phyloP scores from a whole-genome alignment of 1,139 yeast species.

The Blastobotrys persicus region DNA sequence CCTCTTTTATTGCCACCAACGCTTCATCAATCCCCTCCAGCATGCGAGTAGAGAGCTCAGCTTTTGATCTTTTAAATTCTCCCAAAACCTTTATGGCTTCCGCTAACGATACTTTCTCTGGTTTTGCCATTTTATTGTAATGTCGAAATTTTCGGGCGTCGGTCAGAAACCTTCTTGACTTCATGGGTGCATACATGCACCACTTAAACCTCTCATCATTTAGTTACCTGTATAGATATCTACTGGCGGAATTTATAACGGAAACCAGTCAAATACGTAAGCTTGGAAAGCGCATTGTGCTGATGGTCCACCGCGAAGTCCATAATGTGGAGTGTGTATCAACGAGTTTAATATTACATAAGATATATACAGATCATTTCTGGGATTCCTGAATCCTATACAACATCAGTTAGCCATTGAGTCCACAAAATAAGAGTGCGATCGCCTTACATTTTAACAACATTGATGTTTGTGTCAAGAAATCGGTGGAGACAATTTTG shows the following conservation, averaged over 20 bases:
- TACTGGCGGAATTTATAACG: too few species aligned
- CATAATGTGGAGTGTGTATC: too few species aligned
- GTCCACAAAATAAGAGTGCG: background rate
- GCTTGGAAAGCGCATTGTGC: too few species aligned
- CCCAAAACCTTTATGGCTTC: background rate
- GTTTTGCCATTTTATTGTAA: constrained; percentile 12
- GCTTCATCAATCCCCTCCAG: background rate
- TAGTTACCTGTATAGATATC: too few species aligned
- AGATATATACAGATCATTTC: constrained; percentile 17
- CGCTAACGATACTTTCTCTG: background rate
- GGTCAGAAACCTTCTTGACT: too few species aligned
- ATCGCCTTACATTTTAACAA: constrained; percentile 56
- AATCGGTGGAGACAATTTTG: constrained; percentile 80
- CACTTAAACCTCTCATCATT: too few species aligned
- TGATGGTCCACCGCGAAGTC: too few species aligned
- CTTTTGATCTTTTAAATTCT: background rate
- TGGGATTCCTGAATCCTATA: constrained; percentile 29
- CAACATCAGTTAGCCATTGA: constrained; percentile 3
- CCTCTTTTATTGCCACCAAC: background rate
- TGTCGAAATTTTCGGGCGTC: too few species aligned
- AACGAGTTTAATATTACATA: constrained; percentile 8
- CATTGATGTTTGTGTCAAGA: constrained; percentile 81
- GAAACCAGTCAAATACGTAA: too few species aligned
- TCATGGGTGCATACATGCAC: too few species aligned
- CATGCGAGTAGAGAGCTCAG: too few species aligned